phyloP scores from a whole-genome alignment of 257 asterid species.

The Penstemon davidsonii region DNA sequence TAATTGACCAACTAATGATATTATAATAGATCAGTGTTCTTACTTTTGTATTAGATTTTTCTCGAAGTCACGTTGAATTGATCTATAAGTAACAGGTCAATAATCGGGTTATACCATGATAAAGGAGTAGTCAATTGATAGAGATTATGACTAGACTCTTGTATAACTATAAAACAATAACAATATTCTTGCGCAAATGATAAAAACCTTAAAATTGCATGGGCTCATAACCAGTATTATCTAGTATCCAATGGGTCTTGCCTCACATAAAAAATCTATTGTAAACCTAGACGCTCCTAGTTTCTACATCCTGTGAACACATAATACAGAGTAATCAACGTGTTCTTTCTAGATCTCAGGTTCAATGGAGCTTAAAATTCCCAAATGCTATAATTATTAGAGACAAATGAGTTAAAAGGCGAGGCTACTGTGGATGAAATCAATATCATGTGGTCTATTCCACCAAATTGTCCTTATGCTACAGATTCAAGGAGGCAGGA shows the following conservation, averaged over 20 bases:
- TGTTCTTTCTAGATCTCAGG: not conserved
- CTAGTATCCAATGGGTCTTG: not conserved
- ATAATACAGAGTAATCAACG: not conserved
- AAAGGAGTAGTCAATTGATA: too few relatives aligned
- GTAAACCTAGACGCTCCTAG: not conserved
- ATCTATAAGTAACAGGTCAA: constrained; percentile 3
- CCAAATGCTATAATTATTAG: constrained; percentile 4
- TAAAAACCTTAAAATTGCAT: too few relatives aligned
- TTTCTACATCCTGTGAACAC: not conserved
- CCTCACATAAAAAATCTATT: not conserved
- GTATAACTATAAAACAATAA: too few relatives aligned
- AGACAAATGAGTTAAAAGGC: too few relatives aligned
- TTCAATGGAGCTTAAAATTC: not conserved
- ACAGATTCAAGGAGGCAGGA: too few relatives aligned
- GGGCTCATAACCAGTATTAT: not conserved
- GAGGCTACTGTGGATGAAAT: too few relatives aligned
- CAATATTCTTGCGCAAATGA: too few relatives aligned
- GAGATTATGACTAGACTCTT: too few relatives aligned
- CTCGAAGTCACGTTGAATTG: not conserved
- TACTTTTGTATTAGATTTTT: not conserved
- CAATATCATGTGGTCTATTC: too few relatives aligned
- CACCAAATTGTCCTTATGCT: too few relatives aligned
- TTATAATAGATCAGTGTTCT: not conserved
- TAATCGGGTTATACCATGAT: not conserved
- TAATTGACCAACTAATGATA: not conserved